Percentiles rank a stretch among this genome's conserved stretches.
These are phyloP conservation scores for Aspergillus flavus DNA, from an alignment of 2,329 filamentous ascomycete species.

Conservation along the genomic window DNA sequence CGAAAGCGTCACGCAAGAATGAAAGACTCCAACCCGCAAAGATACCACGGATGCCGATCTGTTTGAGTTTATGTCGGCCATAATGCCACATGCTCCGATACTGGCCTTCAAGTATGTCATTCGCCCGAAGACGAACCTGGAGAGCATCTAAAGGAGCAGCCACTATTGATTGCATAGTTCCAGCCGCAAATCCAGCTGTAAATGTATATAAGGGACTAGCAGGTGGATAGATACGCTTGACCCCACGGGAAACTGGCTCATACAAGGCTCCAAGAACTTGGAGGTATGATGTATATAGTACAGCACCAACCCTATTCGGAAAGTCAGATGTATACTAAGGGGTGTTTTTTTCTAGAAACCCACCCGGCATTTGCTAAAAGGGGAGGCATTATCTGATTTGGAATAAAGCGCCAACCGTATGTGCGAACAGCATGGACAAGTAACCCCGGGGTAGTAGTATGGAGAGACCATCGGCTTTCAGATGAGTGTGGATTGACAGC, in stretches of 20 bases:
- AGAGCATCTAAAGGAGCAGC: constrained; percentile 67
- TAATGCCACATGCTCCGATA: constrained; percentile 68
- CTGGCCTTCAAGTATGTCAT: constrained; percentile 60
- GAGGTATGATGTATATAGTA: constrained; percentile 66
- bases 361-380: constrained; percentile 64
- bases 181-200: constrained; percentile 61
- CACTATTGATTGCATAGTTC: constrained; percentile 61
- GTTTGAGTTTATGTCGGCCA: constrained; percentile 57
- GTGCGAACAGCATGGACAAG: constrained; percentile 62
- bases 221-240: constrained; percentile 63
- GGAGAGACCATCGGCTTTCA: constrained; percentile 58
- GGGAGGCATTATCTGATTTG: constrained; percentile 65
- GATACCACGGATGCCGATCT: constrained; percentile 63
- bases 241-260: constrained; percentile 58
- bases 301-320: constrained; percentile 56
- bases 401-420: constrained; percentile 67
- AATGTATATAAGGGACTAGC: constrained; percentile 58
- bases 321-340: background rate
- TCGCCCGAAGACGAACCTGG: constrained; percentile 62
- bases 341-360: constrained; percentile 15
- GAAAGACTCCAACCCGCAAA: constrained; percentile 65
- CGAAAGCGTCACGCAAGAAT: constrained; percentile 62
- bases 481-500: constrained; percentile 60
- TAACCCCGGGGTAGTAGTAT: constrained; percentile 63
- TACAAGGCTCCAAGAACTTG: constrained; percentile 61